Conservation (phyloP, 2,329 filamentous ascomycete species). For the Lizonia empirigonia region DNA sequence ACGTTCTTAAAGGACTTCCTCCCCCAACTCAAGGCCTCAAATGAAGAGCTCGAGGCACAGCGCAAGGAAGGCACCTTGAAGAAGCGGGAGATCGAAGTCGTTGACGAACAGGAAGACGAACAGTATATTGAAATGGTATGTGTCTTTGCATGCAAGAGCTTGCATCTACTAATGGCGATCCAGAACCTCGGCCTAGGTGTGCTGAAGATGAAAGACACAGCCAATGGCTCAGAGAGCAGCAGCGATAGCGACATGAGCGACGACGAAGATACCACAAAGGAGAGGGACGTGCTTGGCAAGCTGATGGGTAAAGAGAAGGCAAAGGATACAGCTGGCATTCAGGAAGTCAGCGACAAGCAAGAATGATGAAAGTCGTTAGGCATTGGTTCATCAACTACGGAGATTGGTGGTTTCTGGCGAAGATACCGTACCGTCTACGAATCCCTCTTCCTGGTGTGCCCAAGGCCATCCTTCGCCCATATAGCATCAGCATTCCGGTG, state of each 20-base stretch:
- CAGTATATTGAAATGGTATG: conserved; percentile 52
- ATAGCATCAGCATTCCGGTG: conserved; percentile 56
- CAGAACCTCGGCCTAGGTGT: conserved; percentile 55
- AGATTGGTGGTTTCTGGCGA: background rate
- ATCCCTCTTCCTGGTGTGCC: conserved; percentile 12
- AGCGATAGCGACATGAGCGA: conserved; percentile 28
- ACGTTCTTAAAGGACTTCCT: conserved; percentile 50
- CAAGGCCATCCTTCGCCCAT: conserved; percentile 48
- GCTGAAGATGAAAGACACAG: conserved; percentile 48
- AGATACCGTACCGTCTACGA: background rate
- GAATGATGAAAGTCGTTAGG: conserved; percentile 17
- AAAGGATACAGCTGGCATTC: conserved; percentile 30
- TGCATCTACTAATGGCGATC: conserved; percentile 12
- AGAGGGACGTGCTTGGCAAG: conserved; percentile 45
- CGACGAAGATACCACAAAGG: conserved; percentile 14
- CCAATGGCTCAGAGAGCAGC: conserved; percentile 27
- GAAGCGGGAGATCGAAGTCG: conserved; percentile 45
- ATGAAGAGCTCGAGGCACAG: conserved; percentile 51
- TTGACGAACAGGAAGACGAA: conserved; percentile 34
- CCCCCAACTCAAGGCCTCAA: conserved; percentile 51
- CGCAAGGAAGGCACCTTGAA: conserved; percentile 47
- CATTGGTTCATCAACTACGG: background rate
- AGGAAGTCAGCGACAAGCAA: conserved; percentile 36
- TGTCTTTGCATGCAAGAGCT: background rate
- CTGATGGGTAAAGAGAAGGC: conserved; percentile 43